Percentiles rank a stretch among this genome's conserved stretches.
phyloP scores from a whole-genome alignment of 176 grass and related monocot species.

The Bromus sterilis region DNA sequence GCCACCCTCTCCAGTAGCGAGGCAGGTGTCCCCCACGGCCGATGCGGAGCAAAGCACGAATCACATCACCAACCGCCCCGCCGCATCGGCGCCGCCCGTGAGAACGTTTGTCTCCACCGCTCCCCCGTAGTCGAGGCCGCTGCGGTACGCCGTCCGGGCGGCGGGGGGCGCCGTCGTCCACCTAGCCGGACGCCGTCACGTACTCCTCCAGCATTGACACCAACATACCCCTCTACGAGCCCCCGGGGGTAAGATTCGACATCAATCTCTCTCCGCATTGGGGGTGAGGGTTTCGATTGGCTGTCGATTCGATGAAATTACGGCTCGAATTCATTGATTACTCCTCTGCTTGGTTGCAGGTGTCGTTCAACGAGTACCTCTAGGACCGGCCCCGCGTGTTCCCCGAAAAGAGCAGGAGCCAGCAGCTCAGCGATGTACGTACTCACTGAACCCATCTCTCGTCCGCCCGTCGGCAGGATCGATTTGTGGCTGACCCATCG shows the following conservation, averaged over 20 bases:
- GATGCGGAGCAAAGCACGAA: too few relatives aligned
- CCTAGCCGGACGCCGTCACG: constrained; percentile 41
- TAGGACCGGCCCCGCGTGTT: constrained; percentile 50
- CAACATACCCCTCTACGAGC: constrained; percentile 55
- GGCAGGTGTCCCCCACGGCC: too few relatives aligned
- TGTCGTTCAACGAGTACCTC: constrained; percentile 71
- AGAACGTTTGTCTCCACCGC: background rate
- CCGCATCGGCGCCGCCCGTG: background rate
- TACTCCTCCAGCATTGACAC: constrained; percentile 65
- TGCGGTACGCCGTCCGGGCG: background rate
- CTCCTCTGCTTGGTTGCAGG: background rate
- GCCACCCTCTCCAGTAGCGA: too few relatives aligned
- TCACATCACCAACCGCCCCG: background rate
- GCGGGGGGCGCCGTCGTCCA: constrained; percentile 15
- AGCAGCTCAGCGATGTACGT: constrained; percentile 62
- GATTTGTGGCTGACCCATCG: background rate
- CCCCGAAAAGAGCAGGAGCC: constrained; percentile 55
- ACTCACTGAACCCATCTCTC: background rate
- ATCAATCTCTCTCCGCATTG: background rate
- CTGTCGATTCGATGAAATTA: background rate
- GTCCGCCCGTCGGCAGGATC: too few relatives aligned
- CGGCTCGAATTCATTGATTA: background rate
- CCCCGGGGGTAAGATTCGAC: constrained; percentile 42
- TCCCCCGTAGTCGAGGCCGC: background rate
- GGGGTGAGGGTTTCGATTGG: background rate